Base-by-base conservation (phyloP, 129 eudicot genomes). In the Sambucus nigra region DNA sequence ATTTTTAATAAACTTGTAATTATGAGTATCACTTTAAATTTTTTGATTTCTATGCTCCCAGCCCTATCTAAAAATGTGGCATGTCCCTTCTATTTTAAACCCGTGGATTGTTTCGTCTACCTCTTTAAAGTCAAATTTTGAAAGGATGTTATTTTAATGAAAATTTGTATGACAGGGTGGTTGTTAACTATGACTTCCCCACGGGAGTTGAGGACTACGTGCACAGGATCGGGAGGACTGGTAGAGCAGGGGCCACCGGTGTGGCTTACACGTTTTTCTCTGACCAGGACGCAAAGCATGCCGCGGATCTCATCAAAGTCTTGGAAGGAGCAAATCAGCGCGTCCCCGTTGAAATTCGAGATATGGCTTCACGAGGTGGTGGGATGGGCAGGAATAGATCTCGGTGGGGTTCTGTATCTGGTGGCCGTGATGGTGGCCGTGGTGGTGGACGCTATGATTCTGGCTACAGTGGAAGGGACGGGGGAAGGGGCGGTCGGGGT, bases 161-260 rank as follows among this genome's bases (percentile, higher is more conserved):
- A n/a, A n/a, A n/a, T n/a, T 26, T 28, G n/a, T 10, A 26, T 4
- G 17, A 26, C 83, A 91, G 98, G 89, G 81, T 82, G 68, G 98
- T 91, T 68, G 69, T 91, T 77, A 91, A 91, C 49, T 91, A 68
- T 59, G 98, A 91, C 69, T 91, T 91, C 66, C 98, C 98, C 20
- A 85, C 86, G 0, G 98, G 98, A 29, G 66, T 91, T 25, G 98
- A 91, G 82, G 98, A 91, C 65, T 91, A 91, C 70, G 98, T 91
- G 39, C 98, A 91, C 80, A 79, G 98, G 63, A 91, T 91, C 44
- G 98, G 98, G 28, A 85, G 98, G 70, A 92, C 99, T 21, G 99
- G 99, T 2, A 81, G 99, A 68, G 99, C 99, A 27, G 99, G 99
- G 56, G 99, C 99, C 56, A 86, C 91, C 5, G 99, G 99, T 24